Percentiles rank a stretch among this genome's conserved stretches.
Conservation (phyloP, 2,329 filamentous ascomycete species). For the Endoconidiophora polonica region DNA sequence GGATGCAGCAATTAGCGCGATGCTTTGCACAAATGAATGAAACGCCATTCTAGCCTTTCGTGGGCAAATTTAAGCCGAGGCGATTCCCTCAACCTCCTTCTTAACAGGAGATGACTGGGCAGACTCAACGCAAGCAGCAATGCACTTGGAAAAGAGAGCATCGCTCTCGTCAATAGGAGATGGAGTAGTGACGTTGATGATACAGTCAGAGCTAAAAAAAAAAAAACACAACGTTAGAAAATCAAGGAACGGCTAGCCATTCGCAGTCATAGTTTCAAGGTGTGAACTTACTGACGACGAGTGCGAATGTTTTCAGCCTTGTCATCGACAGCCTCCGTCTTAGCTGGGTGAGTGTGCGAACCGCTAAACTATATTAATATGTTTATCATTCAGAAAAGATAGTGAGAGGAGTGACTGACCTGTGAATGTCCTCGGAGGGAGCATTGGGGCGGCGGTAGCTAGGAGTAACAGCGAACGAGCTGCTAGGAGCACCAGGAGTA, state of each 20-base stretch:
- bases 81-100: slow-evolving; percentile 15
- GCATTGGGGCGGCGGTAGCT: slow-evolving; percentile 20
- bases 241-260: slow-evolving; percentile 16
- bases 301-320: slow-evolving; percentile 3
- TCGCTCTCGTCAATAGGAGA: slow-evolving; percentile 35
- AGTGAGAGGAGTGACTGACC: background rate
- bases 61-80: background rate
- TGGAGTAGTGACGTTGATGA: slow-evolving; percentile 21
- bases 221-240: background rate
- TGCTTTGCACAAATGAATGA: no score
- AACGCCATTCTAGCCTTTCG: no score
- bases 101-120: slow-evolving; percentile 31
- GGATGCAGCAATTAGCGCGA: no score
- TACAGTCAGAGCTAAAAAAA: slow-evolving; percentile 23
- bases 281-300: slow-evolving; percentile 7
- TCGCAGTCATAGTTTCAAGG: slow-evolving; percentile 13
- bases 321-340: no score
- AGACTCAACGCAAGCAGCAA: slow-evolving; percentile 28
- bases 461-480: slow-evolving; percentile 19
- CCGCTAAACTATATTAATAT: no score
- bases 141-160: slow-evolving; percentile 37
- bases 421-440: slow-evolving; percentile 13
- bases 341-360: no score
- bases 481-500: slow-evolving; percentile 21
- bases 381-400: background rate